Evolutionary conservation across 495 filamentous ascomycete genomes (phyloP), one percentile per base, ranked within the genome.

Genomic region (Penicillium cosmopolitanum): DNA sequence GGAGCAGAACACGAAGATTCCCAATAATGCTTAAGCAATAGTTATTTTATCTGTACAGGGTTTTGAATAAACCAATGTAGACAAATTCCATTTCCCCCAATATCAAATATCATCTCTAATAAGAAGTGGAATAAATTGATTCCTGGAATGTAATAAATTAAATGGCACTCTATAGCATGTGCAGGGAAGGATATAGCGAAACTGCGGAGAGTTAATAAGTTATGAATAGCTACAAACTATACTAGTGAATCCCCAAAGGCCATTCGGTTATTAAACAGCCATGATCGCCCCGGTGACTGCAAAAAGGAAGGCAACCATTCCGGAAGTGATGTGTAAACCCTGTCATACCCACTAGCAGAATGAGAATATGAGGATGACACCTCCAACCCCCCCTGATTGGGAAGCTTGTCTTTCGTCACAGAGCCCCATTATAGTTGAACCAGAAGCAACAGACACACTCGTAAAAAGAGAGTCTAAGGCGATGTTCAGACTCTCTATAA

Each of bases 1-100:
- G 8, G 55, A 51, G 38, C 16, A 57, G 31, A 57, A 56, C 43
- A 56, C 46, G 21, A 25, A 15, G 1, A 52, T 56, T 33, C 46
- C 58, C 36, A 61, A 61, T 4, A 43, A 43, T 43, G 25, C 55
- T 48, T 50, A 18, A 33, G 28, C 40, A 54, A 25, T 9, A 54
- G 16, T 21, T 19, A 42, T 38, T n/a, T 38, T 18, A 23, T 23
- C 23, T 23, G 23, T 4, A 23, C 23, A 23, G 23, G 3, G 2
- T 6, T 31, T 9, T 31, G 28, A 9, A 1, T 31, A 9, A 9
- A 31, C 5, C 28, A 31, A 8, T 31, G 7, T 31, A 31, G 28
- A 31, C 8, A 9, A 31, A 31, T 31, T 7, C 8, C 1, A 28
- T 7, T 31, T 31, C 28, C 8, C 28, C 28, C 19, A 21, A 21